Evolutionary conservation across 441 rosid genomes (phyloP).

Genomic region (Bruguiera hainesii): DNA sequence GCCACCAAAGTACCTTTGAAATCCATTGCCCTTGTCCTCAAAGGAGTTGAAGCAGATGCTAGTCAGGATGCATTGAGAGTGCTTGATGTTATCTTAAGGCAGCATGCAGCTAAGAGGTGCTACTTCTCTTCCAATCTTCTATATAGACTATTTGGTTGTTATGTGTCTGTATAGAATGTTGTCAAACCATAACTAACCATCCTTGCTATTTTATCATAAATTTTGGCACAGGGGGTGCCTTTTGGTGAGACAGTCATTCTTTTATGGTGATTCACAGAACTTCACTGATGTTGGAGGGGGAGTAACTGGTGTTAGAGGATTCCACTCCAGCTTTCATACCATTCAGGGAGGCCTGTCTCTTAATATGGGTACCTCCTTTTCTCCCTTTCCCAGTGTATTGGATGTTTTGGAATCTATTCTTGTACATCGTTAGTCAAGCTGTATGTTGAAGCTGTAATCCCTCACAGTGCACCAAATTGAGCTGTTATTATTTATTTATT

Average conservation of each 20-base stretch:
- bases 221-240: constrained; percentile 67
- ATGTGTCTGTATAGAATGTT: too few relatives aligned
- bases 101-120: constrained; percentile 80
- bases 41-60: constrained; percentile 45
- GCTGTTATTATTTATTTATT: constrained; percentile 1
- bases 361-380: constrained; percentile 55
- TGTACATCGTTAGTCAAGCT: constrained; percentile 4
- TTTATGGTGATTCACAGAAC: constrained; percentile 49
- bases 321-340: constrained; percentile 85
- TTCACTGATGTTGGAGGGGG: constrained; percentile 71
- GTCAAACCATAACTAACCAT: neutral
- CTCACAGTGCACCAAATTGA: constrained; percentile 3
- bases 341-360: constrained; percentile 83
- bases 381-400: constrained; percentile 5
- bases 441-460: neutral
- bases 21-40: constrained; percentile 43
- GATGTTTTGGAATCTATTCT: neutral
- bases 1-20: constrained; percentile 61
- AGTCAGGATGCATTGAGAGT: constrained; percentile 75
- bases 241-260: constrained; percentile 86
- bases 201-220: constrained; percentile 19
- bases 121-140: neutral
- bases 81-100: constrained; percentile 75
- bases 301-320: constrained; percentile 60
- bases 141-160: too few relatives aligned